Evolutionary conservation across 2,329 filamentous ascomycete species (phyloP), one percentile per base, ranked within the genome.

Genomic region (Fusarium sp.): DNA sequence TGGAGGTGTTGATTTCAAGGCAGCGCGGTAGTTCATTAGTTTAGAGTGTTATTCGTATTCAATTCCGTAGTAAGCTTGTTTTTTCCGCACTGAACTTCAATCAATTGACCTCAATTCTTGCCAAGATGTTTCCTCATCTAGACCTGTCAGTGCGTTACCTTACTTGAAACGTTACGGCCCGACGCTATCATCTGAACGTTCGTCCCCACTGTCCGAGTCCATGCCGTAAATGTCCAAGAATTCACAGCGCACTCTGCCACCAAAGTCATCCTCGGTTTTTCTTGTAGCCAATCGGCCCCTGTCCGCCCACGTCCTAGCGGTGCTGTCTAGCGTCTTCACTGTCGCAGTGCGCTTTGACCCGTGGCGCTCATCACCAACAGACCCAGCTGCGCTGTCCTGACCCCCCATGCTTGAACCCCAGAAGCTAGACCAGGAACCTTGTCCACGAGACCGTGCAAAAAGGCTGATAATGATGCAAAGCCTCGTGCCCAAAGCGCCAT

Each of bases 1-100:
- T 15, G 73, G 73, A 8, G 57, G 59, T 18, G 73, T 76, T 0
- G 69, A 76, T 25, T 76, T 76, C 55, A 67, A 72, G 41, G 73
- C 68, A 31, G 73, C 73, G 18, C 61, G 58, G 39, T 75, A 74
- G 31, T 39, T 29, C 67, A 37, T 35, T 21, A 44, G 48, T 27
- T 19, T 52, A 52, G 29, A 35, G 35, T 38, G 35, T 18, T 31
- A 31, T 31, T 35, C 37, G 31, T 31, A 35, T 46, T 63, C n/a
- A 48, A 4, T 27, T 16, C 42, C 25, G 35, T 27, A 25, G 27
- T 38, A 45, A 58, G 49, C 35, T 54, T 54, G 23, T 45, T 27
- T 29, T 27, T 49, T 25, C 61, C 38, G 12, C 35, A 31, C 21
- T 31, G 9, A 33, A 33, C 29, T 23, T 48, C 5, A 33, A 9